Evolutionary conservation across 2,329 filamentous ascomycete species (phyloP), one percentile per base, ranked within the genome.

Genomic region (Phialophora verrucosa): DNA sequence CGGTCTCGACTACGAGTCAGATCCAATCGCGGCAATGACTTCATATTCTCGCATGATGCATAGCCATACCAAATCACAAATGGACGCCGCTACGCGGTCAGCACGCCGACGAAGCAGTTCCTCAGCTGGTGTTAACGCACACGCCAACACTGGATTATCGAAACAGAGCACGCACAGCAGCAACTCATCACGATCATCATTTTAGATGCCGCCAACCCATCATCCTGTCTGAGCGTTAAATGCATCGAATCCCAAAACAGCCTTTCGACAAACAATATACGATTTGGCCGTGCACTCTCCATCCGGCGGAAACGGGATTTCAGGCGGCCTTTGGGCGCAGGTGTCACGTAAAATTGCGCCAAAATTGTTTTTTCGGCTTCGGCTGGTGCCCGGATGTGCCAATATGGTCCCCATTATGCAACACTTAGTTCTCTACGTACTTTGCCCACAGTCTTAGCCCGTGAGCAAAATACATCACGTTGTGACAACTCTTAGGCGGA

Each of bases 1-100:
- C 12, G n/a, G 50, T 17, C 50, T 71, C 63, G 68, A 71, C 59
- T 71, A 61, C 38, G 71, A 72, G 25, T 44, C 69, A 32, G 70
- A 73, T 53, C 71, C 71, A 25, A 35, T 72, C 25, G 49, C 50
- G 38, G 72, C 71, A n/a, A 72, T 73, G 65, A 67, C 63, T n/a
- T 66, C 69, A 4, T 90, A 90, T 72, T 79, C 87, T 14, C 83
- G 83, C 66, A 85, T 82, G 64, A 90, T 90, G 84, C 85, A 87
- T 74, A 82, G 84, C 62, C 86, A 90, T 78, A 90, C 87, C 68
- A 88, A 87, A 80, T 81, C 83, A 63, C 87, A 88, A 75, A 88
- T 90, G 85, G 86, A 89, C 68, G 80, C 81, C 7, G 82, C 82
- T n/a, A 79, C 81, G 12, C 80, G 81, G 3, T 80, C 82, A 11